Percentiles rank a stretch among this genome's conserved stretches.
Evolutionary conservation across 2,329 filamentous ascomycete genomes (phyloP).

Genomic region (Trichoderma cornu-damae): DNA sequence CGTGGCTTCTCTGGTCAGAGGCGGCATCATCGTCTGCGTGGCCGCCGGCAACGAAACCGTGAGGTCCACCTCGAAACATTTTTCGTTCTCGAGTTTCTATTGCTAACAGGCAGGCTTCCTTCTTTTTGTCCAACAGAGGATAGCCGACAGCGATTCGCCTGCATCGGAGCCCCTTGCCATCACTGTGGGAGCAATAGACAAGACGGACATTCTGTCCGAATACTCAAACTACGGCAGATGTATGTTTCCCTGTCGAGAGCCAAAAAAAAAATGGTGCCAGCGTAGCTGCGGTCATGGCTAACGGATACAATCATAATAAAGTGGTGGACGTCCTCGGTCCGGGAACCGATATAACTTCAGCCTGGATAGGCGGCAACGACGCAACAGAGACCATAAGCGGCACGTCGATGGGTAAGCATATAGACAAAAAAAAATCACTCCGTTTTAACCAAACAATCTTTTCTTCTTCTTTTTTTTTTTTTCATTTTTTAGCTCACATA

Average conservation of each 20-base stretch:
- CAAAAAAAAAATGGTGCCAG: too few relatives aligned
- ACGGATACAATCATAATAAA: slow-evolving; percentile 36
- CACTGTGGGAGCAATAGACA: slow-evolving; percentile 36
- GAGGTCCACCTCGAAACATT: slow-evolving; percentile 19
- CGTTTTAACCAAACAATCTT: too few relatives aligned
- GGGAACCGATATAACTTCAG: slow-evolving; percentile 41
- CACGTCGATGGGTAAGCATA: slow-evolving; percentile 50
- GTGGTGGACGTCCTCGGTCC: slow-evolving; percentile 52
- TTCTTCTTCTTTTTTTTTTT: too few relatives aligned
- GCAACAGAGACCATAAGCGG: slow-evolving; percentile 49
- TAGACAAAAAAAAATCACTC: too few relatives aligned
- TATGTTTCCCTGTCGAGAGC: slow-evolving; percentile 4
- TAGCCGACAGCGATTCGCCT: slow-evolving; percentile 32
- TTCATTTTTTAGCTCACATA: not conserved
- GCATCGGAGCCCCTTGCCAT: slow-evolving; percentile 31
- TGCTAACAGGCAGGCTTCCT: not conserved
- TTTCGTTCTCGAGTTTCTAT: not conserved
- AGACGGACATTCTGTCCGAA: slow-evolving; percentile 35
- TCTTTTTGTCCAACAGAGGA: slow-evolving; percentile 22
- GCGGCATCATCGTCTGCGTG: slow-evolving; percentile 48
- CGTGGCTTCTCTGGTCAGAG: slow-evolving; percentile 40
- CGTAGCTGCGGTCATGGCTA: slow-evolving; percentile 40
- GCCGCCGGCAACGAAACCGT: slow-evolving; percentile 49
- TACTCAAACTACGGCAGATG: slow-evolving; percentile 48
- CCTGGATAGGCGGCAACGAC: slow-evolving; percentile 43